Evolutionary conservation across 331 rosid species (phyloP).

Genomic region (Quercus lobata): DNA sequence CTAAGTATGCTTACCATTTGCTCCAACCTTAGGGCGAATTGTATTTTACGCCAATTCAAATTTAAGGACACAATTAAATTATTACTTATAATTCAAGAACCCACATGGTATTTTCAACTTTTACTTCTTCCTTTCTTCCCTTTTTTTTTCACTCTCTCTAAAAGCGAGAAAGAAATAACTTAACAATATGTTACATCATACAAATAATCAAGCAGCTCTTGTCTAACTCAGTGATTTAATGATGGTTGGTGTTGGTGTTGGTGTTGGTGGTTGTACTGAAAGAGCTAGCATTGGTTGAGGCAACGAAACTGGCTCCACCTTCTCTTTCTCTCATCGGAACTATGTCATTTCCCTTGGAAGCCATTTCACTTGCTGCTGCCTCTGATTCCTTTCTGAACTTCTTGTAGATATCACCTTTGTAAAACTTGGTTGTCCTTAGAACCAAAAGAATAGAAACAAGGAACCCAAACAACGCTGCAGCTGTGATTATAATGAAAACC

Average conservation of each 20-base stretch:
- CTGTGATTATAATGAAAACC: constrained; percentile 61
- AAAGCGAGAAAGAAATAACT: too few species aligned
- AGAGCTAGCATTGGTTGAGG: neutral
- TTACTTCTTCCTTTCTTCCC: too few species aligned
- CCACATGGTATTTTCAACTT: too few species aligned
- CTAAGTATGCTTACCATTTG: too few species aligned
- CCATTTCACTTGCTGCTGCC: constrained; percentile 11
- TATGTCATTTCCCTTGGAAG: neutral
- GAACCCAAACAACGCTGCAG: constrained; percentile 40
- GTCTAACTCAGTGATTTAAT: neutral
- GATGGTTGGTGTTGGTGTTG: neutral
- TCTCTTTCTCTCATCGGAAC: neutral
- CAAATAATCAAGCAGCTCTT: neutral
- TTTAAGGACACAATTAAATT: too few species aligned
- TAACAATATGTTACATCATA: too few species aligned
- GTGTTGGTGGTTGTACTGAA: neutral
- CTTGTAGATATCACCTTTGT: constrained; percentile 48
- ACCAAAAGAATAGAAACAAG: constrained; percentile 55
- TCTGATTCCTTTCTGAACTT: constrained; percentile 45
- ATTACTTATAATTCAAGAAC: too few species aligned
- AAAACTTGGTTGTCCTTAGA: constrained; percentile 59
- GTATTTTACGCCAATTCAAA: too few species aligned
- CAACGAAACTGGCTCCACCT: neutral
- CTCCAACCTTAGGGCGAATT: too few species aligned
- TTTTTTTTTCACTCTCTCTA: too few species aligned